phyloP scores from a whole-genome alignment of 1,284 basidiomycete species.

The Naganishia albida region DNA sequence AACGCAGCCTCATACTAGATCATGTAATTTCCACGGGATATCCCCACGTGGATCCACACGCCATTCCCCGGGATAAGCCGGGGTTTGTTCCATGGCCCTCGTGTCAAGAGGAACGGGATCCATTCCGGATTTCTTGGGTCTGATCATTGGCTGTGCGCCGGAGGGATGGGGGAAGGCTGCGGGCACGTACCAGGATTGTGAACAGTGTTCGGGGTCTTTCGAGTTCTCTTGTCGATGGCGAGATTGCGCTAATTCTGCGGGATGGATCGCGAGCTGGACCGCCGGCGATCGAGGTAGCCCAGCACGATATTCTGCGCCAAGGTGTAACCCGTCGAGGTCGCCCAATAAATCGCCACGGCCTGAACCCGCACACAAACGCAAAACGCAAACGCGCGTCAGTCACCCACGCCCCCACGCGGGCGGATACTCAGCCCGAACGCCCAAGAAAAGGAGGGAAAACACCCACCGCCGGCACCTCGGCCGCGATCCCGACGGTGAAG shows the following conservation, averaged over 20 bases:
- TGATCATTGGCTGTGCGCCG: slow-evolving; percentile 31
- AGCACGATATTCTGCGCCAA: slow-evolving; percentile 50
- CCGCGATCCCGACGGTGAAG: slow-evolving; percentile 52
- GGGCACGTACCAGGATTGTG: not conserved
- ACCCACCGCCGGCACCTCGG: slow-evolving; percentile 51
- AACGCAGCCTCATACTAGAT: slow-evolving; percentile 33
- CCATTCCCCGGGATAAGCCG: not conserved
- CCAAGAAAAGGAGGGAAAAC: not conserved
- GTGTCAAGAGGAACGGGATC: slow-evolving; percentile 16
- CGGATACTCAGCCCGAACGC: not conserved
- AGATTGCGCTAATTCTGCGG: not conserved
- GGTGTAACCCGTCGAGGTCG: slow-evolving; percentile 56
- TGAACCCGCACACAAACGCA: slow-evolving; percentile 35
- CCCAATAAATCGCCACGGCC: slow-evolving; percentile 59
- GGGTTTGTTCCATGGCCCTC: slow-evolving; percentile 12
- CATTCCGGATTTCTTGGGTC: slow-evolving; percentile 31
- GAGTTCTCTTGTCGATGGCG: not conserved
- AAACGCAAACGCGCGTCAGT: slow-evolving; percentile 1
- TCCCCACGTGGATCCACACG: slow-evolving; percentile 26
- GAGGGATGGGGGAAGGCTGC: not conserved
- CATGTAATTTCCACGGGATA: slow-evolving; percentile 29
- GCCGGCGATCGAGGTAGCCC: slow-evolving; percentile 15
- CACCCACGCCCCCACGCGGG: not conserved
- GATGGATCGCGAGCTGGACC: not conserved
- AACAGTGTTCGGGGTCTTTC: not conserved